Evolutionary conservation across 73 alveolate genomes (phyloP).

Genomic region (Tetrahymena elliotti): DNA sequence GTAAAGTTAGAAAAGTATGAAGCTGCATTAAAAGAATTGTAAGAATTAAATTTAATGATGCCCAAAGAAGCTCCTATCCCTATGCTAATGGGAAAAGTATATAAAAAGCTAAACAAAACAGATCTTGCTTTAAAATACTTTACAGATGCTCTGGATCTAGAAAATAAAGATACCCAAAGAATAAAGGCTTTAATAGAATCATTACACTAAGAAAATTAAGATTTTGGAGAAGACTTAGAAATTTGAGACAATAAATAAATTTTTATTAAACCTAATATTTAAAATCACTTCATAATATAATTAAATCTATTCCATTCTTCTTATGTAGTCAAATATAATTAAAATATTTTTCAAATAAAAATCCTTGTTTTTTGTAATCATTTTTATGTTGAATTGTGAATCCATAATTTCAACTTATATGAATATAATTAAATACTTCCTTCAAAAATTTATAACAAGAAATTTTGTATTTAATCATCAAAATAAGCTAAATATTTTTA

Average conservation of each 20-base stretch:
- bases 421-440: too few species aligned
- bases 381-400: too few species aligned
- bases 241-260: neutral
- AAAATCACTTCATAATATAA: neutral
- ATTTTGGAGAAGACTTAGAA: neutral
- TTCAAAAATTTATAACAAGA: too few species aligned
- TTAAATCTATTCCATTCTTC: too few species aligned
- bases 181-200: constrained; percentile 77
- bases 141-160: constrained; percentile 80
- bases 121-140: constrained; percentile 80
- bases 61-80: constrained; percentile 95
- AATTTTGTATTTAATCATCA: too few species aligned
- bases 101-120: constrained; percentile 67
- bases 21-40: constrained; percentile 73
- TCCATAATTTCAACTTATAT: too few species aligned
- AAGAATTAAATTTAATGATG: constrained; percentile 61
- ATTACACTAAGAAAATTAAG: constrained; percentile 35
- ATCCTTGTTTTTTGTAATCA: too few species aligned
- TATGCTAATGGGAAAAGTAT: constrained; percentile 82
- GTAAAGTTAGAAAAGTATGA: constrained; percentile 67
- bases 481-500: too few species aligned
- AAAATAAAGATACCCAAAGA: constrained; percentile 82
- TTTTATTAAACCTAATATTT: too few species aligned
- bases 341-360: too few species aligned
- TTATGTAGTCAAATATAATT: neutral